Evolutionary conservation across 108 stramenopile species (phyloP).

Genomic region (Cyclotella baltica): DNA sequence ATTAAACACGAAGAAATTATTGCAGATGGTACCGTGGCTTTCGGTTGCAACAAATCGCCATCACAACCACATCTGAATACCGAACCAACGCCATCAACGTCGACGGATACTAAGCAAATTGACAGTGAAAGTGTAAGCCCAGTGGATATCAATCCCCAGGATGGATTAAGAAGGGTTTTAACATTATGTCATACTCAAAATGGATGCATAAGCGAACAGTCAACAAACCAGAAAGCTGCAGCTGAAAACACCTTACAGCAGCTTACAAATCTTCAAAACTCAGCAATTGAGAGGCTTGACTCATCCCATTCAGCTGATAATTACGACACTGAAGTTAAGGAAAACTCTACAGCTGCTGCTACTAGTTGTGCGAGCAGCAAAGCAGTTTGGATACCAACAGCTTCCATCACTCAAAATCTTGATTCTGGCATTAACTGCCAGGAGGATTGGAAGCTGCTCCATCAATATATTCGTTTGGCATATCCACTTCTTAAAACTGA

Average conservation of each 20-base stretch:
- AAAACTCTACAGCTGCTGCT: background rate
- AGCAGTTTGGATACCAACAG: conserved; percentile 46
- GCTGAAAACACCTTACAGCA: conserved; percentile 6
- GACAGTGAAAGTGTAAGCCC: no score
- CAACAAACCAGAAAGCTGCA: background rate
- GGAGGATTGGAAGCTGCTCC: conserved; percentile 39
- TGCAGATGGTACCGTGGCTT: no score
- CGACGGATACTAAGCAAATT: no score
- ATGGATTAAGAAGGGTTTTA: background rate
- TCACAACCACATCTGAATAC: no score
- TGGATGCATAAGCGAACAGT: background rate
- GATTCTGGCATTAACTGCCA: background rate
- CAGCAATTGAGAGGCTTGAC: background rate
- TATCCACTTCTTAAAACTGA: conserved; percentile 49
- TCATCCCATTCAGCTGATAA: background rate
- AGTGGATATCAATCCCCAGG: no score
- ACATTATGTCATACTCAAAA: background rate
- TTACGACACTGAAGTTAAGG: no score
- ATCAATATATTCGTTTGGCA: conserved; percentile 28
- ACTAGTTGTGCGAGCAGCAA: background rate
- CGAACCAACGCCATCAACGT: no score
- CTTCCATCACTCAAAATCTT: conserved; percentile 19
- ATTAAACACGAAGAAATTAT: no score
- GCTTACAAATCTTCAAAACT: conserved; percentile 7
- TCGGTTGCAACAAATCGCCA: no score